Evolutionary conservation across 2,329 filamentous ascomycete genomes (phyloP), one percentile per base, ranked within the genome.

Genomic region (Sporothrix brasiliensis): DNA sequence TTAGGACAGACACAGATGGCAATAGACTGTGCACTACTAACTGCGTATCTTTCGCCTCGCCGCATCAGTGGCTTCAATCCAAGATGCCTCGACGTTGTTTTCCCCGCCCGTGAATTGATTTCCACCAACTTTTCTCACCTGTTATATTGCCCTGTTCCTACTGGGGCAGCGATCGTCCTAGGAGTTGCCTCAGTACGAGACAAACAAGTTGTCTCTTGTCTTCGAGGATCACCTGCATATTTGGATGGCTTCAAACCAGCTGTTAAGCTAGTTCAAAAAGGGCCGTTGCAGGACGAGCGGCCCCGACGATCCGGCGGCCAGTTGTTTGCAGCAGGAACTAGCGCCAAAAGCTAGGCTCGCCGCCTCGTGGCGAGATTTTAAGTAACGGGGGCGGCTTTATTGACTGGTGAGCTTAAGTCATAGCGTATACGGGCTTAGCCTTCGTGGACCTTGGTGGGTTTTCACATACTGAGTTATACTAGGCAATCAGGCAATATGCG

Each of bases 261-360:
- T 7, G 39, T 13, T 47, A 68, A 49, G 53, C 54, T 66, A 68
- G 47, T 63, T 47, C 30, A 56, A 65, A 67, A 69, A 68, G 60
- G 70, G 52, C 67, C 70, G 70, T 34, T 69, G 67, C 52, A 69
- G 54, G 70, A 67, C 67, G 41, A 67, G 58, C 69, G 58, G 69
- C 69, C 65, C 70, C 70, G 67, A 71, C 70, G 70, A 71, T 71
- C 70, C 67, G 56, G 69, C 69, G 56, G 58, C 70, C 67, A 65
- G 66, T 50, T 50, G 69, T 54, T 66, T 67, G 3, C 52, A 60
- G 49, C 63, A 60, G 52, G 41, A n/a, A 47, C 68, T 47, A 47
- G 66, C 39, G 66, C 44, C 21, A 50, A 21, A 34, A 50, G 61
- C 44, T 21, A 50, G 61, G 44, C 47, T 49, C 41, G 44, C 16